Percentiles rank a stretch among this genome's conserved stretches.
Evolutionary conservation across 116 monocot species (phyloP).

Genomic region (Thalassia testudinum): DNA sequence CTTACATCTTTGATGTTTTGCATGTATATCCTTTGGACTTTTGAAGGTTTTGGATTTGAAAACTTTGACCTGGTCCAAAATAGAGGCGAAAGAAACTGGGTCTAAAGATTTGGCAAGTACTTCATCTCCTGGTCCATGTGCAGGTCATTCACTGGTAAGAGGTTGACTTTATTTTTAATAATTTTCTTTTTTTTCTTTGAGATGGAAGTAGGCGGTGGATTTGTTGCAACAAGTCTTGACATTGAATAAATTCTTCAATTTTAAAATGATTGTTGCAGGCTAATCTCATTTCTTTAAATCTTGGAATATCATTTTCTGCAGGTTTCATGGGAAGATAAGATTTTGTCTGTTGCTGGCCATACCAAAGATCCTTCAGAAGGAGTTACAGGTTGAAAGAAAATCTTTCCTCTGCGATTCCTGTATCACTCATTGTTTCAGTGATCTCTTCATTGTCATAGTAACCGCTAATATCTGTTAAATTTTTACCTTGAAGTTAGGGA

Average conservation of each 20-base stretch:
- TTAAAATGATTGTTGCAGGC: too few species aligned
- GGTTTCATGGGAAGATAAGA: constrained; percentile 77
- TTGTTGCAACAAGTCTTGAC: background rate
- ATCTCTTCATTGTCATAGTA: background rate
- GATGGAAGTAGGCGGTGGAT: background rate
- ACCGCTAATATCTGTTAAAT: background rate
- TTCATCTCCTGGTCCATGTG: constrained; percentile 42
- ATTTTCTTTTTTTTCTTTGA: background rate
- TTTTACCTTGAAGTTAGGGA: constrained; percentile 50
- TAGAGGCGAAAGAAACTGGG: constrained; percentile 43
- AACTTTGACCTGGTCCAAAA: constrained; percentile 85
- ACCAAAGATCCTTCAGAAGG: constrained; percentile 89
- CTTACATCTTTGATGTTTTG: too few species aligned
- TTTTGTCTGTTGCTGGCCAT: constrained; percentile 88
- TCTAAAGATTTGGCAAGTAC: constrained; percentile 20
- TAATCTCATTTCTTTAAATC: background rate
- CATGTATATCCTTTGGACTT: constrained; percentile 9
- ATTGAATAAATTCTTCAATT: too few species aligned
- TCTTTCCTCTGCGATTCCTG: background rate
- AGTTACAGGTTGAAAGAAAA: constrained; percentile 40
- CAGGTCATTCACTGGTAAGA: constrained; percentile 91
- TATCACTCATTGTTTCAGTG: too few species aligned
- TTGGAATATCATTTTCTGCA: constrained; percentile 6
- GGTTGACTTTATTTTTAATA: background rate
- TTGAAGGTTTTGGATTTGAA: constrained; percentile 89